Evolutionary conservation across 805 yeast species (phyloP).

Genomic region (Metschnikowia kunwiensis): DNA sequence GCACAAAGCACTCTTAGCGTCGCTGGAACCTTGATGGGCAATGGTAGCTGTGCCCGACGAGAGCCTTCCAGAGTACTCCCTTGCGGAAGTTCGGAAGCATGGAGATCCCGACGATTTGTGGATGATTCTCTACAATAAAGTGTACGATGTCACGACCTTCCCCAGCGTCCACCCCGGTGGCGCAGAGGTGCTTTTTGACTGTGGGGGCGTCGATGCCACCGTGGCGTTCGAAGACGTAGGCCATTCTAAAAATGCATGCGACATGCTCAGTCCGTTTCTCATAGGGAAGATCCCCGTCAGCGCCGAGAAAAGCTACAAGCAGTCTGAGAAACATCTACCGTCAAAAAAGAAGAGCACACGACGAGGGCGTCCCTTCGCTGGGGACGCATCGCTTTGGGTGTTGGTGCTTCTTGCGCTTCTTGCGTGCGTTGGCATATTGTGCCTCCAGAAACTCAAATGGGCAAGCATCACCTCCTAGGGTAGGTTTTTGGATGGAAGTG

Average conservation of each 20-base stretch:
- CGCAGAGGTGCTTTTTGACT: conserved; percentile 67
- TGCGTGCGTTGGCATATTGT: conserved; percentile 11
- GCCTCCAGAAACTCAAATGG: conserved; percentile 19
- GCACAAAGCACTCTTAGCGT: too few species aligned
- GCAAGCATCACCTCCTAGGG: conserved; percentile 8
- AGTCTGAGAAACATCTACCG: too few species aligned
- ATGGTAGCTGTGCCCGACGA: conserved; percentile 4
- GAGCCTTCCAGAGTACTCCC: conserved; percentile 3
- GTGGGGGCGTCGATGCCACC: conserved; percentile 77
- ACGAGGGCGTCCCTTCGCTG: neutral
- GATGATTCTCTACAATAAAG: conserved; percentile 80
- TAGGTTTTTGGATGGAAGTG: too few species aligned
- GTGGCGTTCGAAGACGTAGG: conserved; percentile 52
- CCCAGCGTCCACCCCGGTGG: conserved; percentile 77
- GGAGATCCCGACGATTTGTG: conserved; percentile 74
- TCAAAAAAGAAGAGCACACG: neutral
- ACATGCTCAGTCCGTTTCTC: conserved; percentile 18
- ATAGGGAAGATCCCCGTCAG: conserved; percentile 11
- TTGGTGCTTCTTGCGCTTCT: conserved; percentile 10
- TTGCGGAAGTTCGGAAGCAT: conserved; percentile 63
- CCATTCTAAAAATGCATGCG: conserved; percentile 19
- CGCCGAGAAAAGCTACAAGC: conserved; percentile 3
- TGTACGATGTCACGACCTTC: conserved; percentile 71
- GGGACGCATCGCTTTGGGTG: neutral
- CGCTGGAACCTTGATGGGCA: neutral